Conservation (phyloP, 805 yeast genomes). For the Kodamaea kaohsiungensis region DNA sequence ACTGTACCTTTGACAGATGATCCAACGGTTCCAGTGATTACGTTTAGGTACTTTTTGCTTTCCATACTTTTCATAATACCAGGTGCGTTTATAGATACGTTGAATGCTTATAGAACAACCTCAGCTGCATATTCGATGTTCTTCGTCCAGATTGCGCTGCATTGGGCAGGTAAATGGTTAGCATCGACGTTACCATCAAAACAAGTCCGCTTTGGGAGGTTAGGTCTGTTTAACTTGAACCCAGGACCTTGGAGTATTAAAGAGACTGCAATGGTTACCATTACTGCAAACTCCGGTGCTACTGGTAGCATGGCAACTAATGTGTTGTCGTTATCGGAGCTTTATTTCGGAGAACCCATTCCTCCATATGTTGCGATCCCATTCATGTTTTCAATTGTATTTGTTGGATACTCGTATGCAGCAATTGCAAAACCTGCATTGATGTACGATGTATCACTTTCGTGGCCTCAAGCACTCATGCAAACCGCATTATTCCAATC, state of each 20-base stretch:
- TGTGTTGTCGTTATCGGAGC: conserved; percentile 47
- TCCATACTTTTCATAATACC: conserved; percentile 38
- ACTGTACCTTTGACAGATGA: conserved; percentile 42
- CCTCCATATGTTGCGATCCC: conserved; percentile 38
- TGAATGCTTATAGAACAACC: conserved; percentile 45
- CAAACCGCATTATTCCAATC: conserved; percentile 47
- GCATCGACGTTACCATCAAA: conserved; percentile 42
- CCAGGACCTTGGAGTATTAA: conserved; percentile 61
- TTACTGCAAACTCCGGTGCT: conserved; percentile 54
- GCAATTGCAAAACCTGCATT: conserved; percentile 49
- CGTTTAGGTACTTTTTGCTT: conserved; percentile 37
- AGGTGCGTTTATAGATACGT: conserved; percentile 44
- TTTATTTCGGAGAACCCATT: conserved; percentile 41
- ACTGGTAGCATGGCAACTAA: conserved; percentile 53
- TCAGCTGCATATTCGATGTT: conserved; percentile 53
- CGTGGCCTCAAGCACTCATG: conserved; percentile 54
- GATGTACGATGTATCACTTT: conserved; percentile 48
- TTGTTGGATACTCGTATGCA: conserved; percentile 54
- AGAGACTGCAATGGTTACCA: conserved; percentile 52
- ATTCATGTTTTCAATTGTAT: conserved; percentile 54
- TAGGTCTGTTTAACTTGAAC: conserved; percentile 36
- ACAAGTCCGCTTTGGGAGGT: conserved; percentile 18
- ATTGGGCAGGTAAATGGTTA: conserved; percentile 49
- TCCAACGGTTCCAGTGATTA: conserved; percentile 37
- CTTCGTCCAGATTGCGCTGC: conserved; percentile 51